Evolutionary conservation across 2,329 filamentous ascomycete genomes (phyloP).

Genomic region (Thelonectria blattea): DNA sequence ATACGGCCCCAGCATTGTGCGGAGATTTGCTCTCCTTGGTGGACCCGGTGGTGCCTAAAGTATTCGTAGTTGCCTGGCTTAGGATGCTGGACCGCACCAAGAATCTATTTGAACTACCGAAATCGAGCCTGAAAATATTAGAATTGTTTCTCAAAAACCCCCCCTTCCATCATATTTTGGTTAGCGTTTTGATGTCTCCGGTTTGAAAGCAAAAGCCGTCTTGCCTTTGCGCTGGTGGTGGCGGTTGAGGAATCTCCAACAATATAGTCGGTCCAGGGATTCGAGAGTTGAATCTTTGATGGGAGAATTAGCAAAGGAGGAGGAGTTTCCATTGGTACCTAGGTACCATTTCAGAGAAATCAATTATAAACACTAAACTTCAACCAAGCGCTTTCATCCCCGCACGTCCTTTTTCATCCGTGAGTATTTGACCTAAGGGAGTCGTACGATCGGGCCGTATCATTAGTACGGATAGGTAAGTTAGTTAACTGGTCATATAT

Average conservation of each 20-base stretch:
- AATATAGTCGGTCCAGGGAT: neutral
- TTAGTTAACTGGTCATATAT: too few species aligned
- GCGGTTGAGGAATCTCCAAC: neutral
- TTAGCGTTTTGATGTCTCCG: too few species aligned
- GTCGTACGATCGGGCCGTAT: too few species aligned
- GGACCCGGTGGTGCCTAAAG: constrained; percentile 81
- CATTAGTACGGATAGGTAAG: too few species aligned
- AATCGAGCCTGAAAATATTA: constrained; percentile 17
- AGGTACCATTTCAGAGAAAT: neutral
- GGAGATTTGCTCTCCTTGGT: constrained; percentile 91
- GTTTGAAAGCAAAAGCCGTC: too few species aligned
- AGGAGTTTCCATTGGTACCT: neutral
- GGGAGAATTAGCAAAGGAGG: neutral
- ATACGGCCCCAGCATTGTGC: constrained; percentile 93
- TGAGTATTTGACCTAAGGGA: too few species aligned
- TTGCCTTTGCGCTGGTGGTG: neutral
- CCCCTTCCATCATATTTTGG: neutral
- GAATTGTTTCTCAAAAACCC: neutral
- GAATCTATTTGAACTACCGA: constrained; percentile 14
- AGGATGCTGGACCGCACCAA: constrained; percentile 25
- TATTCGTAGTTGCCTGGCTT: constrained; percentile 13
- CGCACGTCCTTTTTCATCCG: neutral
- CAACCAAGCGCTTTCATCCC: neutral
- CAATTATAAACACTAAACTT: neutral
- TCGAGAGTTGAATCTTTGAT: neutral